Evolutionary conservation across 768 basidiomycete genomes (phyloP).

Genomic region (Amanita muscaria): DNA sequence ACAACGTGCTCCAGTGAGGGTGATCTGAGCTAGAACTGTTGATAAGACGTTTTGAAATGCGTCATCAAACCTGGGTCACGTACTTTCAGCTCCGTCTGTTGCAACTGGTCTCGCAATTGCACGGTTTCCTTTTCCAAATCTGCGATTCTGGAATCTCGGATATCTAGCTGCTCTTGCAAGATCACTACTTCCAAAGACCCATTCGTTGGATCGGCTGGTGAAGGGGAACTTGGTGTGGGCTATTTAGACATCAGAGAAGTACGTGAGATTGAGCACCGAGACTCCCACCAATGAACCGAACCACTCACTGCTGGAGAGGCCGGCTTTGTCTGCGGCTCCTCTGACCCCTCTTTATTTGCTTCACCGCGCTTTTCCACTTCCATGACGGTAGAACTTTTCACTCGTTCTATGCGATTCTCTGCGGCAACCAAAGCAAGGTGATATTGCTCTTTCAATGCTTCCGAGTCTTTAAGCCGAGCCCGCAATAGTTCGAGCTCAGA

Average conservation of each 20-base stretch:
- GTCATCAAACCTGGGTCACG: slow-evolving; percentile 8
- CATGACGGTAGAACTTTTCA: slow-evolving; percentile 44
- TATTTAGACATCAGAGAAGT: slow-evolving; percentile 37
- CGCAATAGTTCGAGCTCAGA: slow-evolving; percentile 48
- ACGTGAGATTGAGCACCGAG: slow-evolving; percentile 33
- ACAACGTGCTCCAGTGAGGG: slow-evolving; percentile 36
- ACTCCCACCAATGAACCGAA: slow-evolving; percentile 60
- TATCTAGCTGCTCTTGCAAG: slow-evolving; percentile 32
- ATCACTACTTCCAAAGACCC: slow-evolving; percentile 28
- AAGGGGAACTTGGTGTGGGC: slow-evolving; percentile 27
- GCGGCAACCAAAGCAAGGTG: slow-evolving; percentile 43
- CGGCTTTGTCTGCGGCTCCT: slow-evolving; percentile 42
- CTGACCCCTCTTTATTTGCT: slow-evolving; percentile 28
- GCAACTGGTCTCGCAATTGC: slow-evolving; percentile 36
- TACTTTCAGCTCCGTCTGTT: slow-evolving; percentile 38
- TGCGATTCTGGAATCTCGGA: slow-evolving; percentile 36
- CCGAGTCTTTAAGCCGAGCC: slow-evolving; percentile 39
- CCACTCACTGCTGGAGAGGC: slow-evolving; percentile 70
- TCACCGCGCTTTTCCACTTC: slow-evolving; percentile 33
- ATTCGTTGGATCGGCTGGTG: slow-evolving; percentile 30
- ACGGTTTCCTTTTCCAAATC: slow-evolving; percentile 40
- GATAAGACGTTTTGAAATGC: neutral
- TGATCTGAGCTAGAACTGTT: slow-evolving; percentile 26
- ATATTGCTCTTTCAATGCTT: slow-evolving; percentile 39
- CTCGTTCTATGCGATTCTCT: slow-evolving; percentile 55